Evolutionary conservation across 2,329 filamentous ascomycete genomes (phyloP).

Genomic region (Cytospora paraplurivora): DNA sequence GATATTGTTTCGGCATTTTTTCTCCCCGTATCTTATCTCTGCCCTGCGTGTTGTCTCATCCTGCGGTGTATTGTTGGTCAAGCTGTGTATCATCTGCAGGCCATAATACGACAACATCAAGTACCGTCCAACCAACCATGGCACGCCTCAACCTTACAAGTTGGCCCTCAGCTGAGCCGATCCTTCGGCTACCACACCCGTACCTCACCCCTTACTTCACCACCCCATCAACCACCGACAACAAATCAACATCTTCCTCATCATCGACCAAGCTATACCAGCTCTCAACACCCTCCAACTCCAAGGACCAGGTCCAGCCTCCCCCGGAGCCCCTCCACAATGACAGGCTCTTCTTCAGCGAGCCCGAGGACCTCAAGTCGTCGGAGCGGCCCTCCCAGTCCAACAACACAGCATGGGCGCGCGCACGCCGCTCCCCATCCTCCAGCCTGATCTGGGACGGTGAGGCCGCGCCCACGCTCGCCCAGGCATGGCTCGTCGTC

Average conservation of each 20-base stretch:
- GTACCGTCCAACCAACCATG: constrained; percentile 19
- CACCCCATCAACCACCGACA: constrained; percentile 22
- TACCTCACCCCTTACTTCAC: constrained; percentile 36
- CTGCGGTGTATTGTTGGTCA: background rate
- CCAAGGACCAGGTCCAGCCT: constrained; percentile 19
- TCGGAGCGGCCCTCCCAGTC: constrained; percentile 43
- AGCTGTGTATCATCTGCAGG: background rate
- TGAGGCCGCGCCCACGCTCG: constrained; percentile 46
- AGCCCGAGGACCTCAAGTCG: constrained; percentile 38
- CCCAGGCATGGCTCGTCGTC: constrained; percentile 55
- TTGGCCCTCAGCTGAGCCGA: constrained; percentile 32
- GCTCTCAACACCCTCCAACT: constrained; percentile 14
- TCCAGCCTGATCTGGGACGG: constrained; percentile 49
- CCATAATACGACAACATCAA: background rate
- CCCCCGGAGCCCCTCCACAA: constrained; percentile 34
- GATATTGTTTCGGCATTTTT: background rate
- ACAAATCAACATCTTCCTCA: constrained; percentile 28
- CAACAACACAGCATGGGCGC: constrained; percentile 59
- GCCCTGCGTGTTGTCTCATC: background rate
- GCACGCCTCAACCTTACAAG: constrained; percentile 31
- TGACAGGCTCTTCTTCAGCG: constrained; percentile 36
- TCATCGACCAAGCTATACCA: constrained; percentile 17
- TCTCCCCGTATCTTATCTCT: background rate
- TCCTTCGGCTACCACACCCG: constrained; percentile 38
- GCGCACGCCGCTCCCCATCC: constrained; percentile 55